Conservation (phyloP, 148 eudicot genomes). For the Fagopyrum tataricum region DNA sequence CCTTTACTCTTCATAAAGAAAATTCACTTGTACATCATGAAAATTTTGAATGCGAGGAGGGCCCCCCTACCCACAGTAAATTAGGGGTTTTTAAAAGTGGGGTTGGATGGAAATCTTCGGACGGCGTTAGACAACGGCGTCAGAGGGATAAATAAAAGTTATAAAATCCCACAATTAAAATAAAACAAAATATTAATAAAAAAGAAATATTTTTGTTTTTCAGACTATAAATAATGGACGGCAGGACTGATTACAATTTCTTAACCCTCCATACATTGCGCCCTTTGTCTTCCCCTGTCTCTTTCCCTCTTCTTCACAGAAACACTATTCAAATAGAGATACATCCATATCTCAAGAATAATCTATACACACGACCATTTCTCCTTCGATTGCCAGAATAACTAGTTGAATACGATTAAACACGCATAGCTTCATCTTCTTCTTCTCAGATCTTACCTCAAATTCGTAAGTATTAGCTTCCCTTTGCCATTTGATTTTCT, state of each 20-base stretch:
- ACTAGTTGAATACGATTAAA: neutral
- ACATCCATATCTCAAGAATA: constrained; percentile 5
- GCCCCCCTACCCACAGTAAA: neutral
- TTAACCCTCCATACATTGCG: constrained; percentile 8
- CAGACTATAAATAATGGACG: constrained; percentile 10
- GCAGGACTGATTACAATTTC: neutral
- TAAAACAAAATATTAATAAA: neutral
- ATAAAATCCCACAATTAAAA: neutral
- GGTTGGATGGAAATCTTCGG: neutral
- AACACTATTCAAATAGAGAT: neutral
- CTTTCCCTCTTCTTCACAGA: neutral
- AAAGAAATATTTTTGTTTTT: neutral
- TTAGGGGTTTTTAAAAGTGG: neutral
- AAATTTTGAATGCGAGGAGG: neutral
- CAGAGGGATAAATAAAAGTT: neutral
- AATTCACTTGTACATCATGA: neutral
- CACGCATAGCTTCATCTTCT: neutral
- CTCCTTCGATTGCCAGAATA: neutral
- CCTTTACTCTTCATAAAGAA: neutral
- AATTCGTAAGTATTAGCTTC: neutral
- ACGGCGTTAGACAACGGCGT: neutral
- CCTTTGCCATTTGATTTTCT: neutral
- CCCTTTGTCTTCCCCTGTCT: constrained; percentile 7
- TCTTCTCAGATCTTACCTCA: constrained; percentile 10
- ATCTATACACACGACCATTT: constrained; percentile 8